Conservation (phyloP, 371 early-diverging fungal species). For the Syncephalastrum sp. region DNA sequence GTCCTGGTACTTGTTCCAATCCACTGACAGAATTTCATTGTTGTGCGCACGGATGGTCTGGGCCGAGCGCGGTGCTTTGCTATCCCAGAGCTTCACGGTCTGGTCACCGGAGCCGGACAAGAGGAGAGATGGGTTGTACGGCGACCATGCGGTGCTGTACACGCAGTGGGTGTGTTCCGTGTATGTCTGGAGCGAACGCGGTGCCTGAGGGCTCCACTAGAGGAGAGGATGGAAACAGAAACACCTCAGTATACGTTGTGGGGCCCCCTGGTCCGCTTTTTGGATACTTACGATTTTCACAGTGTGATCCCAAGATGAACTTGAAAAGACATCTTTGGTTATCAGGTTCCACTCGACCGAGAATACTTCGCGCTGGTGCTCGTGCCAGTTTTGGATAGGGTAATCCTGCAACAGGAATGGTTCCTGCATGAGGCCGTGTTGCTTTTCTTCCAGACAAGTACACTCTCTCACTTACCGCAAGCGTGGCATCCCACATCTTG, state of each 20-base stretch:
- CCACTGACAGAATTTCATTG: constrained; percentile 84
- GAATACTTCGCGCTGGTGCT: constrained; percentile 92
- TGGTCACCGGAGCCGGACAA: constrained; percentile 90
- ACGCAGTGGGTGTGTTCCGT: constrained; percentile 87
- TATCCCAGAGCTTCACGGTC: constrained; percentile 89
- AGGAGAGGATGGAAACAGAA: background rate
- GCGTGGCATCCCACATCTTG: constrained; percentile 87
- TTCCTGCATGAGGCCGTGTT: constrained; percentile 1
- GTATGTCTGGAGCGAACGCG: constrained; percentile 80
- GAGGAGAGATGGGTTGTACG: constrained; percentile 73
- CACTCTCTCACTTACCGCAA: constrained; percentile 60
- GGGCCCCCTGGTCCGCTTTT: background rate
- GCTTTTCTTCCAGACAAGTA: no score
- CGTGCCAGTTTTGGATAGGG: constrained; percentile 90
- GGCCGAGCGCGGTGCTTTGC: constrained; percentile 61
- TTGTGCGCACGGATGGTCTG: constrained; percentile 83
- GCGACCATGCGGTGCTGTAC: constrained; percentile 86
- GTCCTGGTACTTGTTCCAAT: constrained; percentile 95
- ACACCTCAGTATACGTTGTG: background rate
- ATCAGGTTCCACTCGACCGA: constrained; percentile 92
- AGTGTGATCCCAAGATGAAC: constrained; percentile 93
- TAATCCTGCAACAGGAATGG: constrained; percentile 58
- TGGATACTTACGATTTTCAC: constrained; percentile 78
- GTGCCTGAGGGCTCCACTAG: constrained; percentile 86
- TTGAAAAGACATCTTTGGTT: constrained; percentile 81